These are phyloP conservation scores for Candolleomyces efflorescens DNA, from an alignment of 768 basidiomycete species.

Conservation along the genomic window DNA sequence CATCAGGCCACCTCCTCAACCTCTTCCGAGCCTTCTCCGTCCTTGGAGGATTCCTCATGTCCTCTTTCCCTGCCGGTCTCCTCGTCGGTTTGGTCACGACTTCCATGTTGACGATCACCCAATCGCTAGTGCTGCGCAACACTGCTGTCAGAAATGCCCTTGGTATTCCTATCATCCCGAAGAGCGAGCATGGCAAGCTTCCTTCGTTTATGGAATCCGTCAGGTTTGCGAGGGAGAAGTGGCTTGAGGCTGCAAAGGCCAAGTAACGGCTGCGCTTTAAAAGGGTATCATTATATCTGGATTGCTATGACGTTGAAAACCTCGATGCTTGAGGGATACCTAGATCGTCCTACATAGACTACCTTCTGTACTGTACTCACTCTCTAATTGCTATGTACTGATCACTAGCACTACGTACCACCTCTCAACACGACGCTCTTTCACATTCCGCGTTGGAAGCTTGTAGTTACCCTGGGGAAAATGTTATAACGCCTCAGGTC, in stretches of 20 bases:
- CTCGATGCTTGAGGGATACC: no score
- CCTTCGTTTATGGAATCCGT: constrained; percentile 22
- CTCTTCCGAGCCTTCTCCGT: constrained; percentile 56
- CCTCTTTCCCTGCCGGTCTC: constrained; percentile 57
- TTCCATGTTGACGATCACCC: constrained; percentile 40
- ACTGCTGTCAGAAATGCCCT: constrained; percentile 36
- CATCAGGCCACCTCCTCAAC: constrained; percentile 66
- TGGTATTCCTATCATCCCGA: constrained; percentile 32
- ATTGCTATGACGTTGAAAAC: no score
- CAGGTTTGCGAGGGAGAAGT: constrained; percentile 2
- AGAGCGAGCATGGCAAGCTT: constrained; percentile 22
- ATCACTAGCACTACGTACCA: no score
- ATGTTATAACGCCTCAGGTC: no score
- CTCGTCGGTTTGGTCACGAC: constrained; percentile 39
- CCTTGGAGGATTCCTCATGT: constrained; percentile 41
- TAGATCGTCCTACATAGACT: no score
- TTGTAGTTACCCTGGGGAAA: no score
- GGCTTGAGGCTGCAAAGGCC: background rate
- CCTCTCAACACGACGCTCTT: no score
- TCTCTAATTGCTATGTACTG: no score
- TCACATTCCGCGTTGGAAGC: no score
- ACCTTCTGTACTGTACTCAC: no score
- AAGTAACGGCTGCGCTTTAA: no score
- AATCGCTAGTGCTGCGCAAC: constrained; percentile 44
- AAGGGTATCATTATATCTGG: no score